Percentiles rank a stretch among this genome's conserved stretches.
phyloP scores from a whole-genome alignment of 495 filamentous ascomycete species.

The Physcia stellaris region DNA sequence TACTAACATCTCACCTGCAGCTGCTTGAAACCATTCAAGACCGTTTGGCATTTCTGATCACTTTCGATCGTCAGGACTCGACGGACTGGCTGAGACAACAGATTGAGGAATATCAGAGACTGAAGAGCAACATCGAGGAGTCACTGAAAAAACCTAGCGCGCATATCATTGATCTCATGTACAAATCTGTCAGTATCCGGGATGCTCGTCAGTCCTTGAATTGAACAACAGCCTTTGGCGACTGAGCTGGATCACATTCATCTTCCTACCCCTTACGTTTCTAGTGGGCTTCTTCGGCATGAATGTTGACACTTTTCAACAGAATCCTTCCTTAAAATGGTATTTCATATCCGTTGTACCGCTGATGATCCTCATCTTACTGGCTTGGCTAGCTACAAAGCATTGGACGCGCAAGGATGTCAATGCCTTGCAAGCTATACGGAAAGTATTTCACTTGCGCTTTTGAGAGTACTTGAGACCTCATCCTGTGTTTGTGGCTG shows the following conservation, averaged over 20 bases:
- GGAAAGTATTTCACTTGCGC: too few species aligned
- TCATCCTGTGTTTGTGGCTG: too few species aligned
- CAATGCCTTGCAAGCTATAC: too few species aligned
- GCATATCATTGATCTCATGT: conserved; percentile 25
- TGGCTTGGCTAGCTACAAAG: too few species aligned
- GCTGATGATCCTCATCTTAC: too few species aligned
- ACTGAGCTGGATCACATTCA: conserved; percentile 33
- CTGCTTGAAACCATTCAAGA: conserved; percentile 30
- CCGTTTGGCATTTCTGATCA: too few species aligned
- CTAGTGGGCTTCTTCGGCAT: conserved; percentile 40
- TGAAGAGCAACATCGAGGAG: conserved; percentile 11
- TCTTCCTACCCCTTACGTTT: conserved; percentile 42
- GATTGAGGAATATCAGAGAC: conserved; percentile 3
- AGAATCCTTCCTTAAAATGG: too few species aligned
- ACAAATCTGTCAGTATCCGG: conserved; percentile 39
- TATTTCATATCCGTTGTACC: too few species aligned
- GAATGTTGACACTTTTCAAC: too few species aligned
- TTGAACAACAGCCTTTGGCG: conserved; percentile 25
- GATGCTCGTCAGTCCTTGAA: conserved; percentile 35
- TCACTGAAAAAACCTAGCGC: conserved; percentile 9
- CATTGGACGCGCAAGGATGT: too few species aligned
- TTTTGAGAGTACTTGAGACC: too few species aligned
- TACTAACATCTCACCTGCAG: conserved; percentile 34
- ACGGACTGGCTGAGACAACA: conserved; percentile 7
- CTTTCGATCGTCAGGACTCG: too few species aligned